These are phyloP conservation scores for California macrophylla DNA, from an alignment of 441 rosid species.

Conservation along the genomic window DNA sequence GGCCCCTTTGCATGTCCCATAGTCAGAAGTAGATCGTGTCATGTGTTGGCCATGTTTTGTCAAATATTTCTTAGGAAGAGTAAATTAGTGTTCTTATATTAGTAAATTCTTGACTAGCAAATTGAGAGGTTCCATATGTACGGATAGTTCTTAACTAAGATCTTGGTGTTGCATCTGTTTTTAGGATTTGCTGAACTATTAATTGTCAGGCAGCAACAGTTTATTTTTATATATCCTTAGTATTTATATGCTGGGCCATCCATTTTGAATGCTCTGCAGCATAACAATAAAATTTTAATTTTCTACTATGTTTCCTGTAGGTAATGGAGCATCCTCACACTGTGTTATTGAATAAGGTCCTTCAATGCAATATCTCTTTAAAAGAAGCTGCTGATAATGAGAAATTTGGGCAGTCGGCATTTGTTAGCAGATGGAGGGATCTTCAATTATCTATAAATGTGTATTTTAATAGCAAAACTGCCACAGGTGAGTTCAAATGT, in stretches of 20 bases:
- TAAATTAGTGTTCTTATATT: background rate
- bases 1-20: background rate
- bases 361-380: constrained; percentile 51
- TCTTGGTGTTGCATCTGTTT: background rate
- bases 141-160: background rate
- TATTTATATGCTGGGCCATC: background rate
- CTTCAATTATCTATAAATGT: constrained; percentile 80
- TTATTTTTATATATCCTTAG: background rate
- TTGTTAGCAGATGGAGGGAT: constrained; percentile 58
- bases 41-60: background rate
- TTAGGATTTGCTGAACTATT: background rate
- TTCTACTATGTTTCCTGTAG: constrained; percentile 29
- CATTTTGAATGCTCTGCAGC: background rate
- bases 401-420: constrained; percentile 28
- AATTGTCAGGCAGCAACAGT: background rate
- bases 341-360: constrained; percentile 57
- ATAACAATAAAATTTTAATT: constrained; percentile 6
- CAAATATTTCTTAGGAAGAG: background rate
- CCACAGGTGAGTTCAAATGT: constrained; percentile 38
- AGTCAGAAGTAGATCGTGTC: background rate
- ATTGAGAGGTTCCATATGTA: background rate
- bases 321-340: constrained; percentile 96
- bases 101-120: background rate
- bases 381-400: constrained; percentile 50
- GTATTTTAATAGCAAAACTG: constrained; percentile 73